phyloP scores from a whole-genome alignment of 306 rosid genomes.

The Lathyrus oleraceus region DNA sequence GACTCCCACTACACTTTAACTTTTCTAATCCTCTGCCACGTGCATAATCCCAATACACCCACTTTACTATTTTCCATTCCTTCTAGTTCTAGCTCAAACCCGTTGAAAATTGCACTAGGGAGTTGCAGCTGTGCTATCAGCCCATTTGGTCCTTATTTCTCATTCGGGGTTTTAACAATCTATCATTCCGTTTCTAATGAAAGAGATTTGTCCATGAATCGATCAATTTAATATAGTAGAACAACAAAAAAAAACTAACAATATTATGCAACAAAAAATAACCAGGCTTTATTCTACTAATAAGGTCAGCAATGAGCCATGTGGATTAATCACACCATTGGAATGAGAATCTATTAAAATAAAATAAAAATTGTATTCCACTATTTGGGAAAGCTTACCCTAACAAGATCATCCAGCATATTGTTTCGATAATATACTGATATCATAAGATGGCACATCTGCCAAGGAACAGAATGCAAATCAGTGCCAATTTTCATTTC shows the following conservation, averaged over 20 bases:
- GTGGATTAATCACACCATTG: constrained; percentile 4
- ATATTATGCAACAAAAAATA: constrained; percentile 4
- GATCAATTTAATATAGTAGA: constrained; percentile 5
- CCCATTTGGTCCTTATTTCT: too few relatives aligned
- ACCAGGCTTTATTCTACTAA: not conserved
- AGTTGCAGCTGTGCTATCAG: too few relatives aligned
- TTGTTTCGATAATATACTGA: constrained; percentile 76
- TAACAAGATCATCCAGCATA: constrained; percentile 62
- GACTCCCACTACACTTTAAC: too few relatives aligned
- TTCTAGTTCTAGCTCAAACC: too few relatives aligned
- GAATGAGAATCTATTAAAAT: not conserved
- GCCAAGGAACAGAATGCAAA: constrained; percentile 95
- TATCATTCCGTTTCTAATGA: constrained; percentile 2
- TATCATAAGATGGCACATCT: constrained; percentile 80
- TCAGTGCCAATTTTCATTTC: constrained; percentile 70
- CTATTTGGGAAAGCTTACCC: constrained; percentile 46
- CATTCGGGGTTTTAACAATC: not conserved
- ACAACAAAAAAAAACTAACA: not conserved
- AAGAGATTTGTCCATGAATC: constrained; percentile 23
- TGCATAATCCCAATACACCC: too few relatives aligned
- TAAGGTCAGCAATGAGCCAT: not conserved
- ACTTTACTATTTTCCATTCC: too few relatives aligned
- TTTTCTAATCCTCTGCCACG: too few relatives aligned
- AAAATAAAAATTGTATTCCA: constrained; percentile 10
- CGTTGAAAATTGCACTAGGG: too few relatives aligned